Evolutionary conservation across 2,329 filamentous ascomycete species (phyloP), one percentile per base, ranked within the genome.

Genomic region (Tolypocladium paradoxum): DNA sequence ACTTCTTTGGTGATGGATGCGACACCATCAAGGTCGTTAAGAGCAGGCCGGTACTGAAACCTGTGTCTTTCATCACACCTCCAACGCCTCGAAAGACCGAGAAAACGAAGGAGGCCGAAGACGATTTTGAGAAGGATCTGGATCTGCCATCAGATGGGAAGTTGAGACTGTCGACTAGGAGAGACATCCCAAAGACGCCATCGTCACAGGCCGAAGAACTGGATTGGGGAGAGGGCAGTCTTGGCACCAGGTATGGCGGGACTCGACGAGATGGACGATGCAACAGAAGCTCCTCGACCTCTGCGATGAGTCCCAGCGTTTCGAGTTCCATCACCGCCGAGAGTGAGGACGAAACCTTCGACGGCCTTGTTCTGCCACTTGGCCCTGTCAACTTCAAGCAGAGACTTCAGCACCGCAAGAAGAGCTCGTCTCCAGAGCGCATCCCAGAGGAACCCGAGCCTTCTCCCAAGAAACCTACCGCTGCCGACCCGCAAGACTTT

Each of bases 141-240:
- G 86, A 90, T 62, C 72, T 91, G 29, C 87, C 87, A 3, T 76
- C 77, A 1, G 78, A 85, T 61, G 80, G 83, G 40, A 79, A 83
- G 58, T 70, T 91, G 35, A 82, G 76, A 61, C 74, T 91, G 35
- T 83, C 82, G 8, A 81, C 77, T 40, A 75, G 73, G 55, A 76
- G 73, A 62, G 81, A 87, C 36, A 79, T 82, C 36, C 80, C 84
- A 22, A 82, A 80, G 62, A 84, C 83, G 3, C 81, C 84, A 5
- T 76, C 77, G 16, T 68, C 74, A 33, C 79, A 77, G 57, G 72
- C 73, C 50, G 89, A 95, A 51, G 91, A 96, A 56, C 83, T 95
- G 60, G 91, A 96, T 65, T 95, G 92, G 87, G 89, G 87, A 51
- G 93, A 97, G 70, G 91, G 90, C 53, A 96, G 91, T 66, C 76